These are phyloP conservation scores for Rosa chinensis DNA, from an alignment of 306 rosid species.

Conservation along the genomic window DNA sequence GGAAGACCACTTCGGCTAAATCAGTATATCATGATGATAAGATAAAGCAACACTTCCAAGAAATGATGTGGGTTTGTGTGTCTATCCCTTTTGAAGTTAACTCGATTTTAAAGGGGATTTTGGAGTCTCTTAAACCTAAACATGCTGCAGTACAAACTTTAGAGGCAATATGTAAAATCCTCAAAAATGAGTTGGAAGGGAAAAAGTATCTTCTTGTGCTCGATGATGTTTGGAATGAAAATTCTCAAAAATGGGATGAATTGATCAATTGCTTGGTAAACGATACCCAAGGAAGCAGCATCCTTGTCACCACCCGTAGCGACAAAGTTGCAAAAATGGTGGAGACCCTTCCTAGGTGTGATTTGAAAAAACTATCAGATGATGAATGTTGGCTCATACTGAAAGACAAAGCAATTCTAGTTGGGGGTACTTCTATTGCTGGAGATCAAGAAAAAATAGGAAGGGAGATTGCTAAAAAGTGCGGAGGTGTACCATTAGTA, in stretches of 20 bases:
- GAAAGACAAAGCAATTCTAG: background rate
- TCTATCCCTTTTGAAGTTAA: conserved; percentile 15
- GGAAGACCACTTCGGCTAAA: conserved; percentile 26
- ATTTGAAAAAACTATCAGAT: background rate
- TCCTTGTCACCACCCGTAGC: conserved; percentile 14
- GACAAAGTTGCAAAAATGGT: background rate
- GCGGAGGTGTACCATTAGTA: background rate
- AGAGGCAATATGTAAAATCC: conserved; percentile 8
- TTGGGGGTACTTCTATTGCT: background rate
- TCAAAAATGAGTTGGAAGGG: background rate
- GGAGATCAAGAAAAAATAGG: background rate
- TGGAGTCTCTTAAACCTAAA: conserved; percentile 5
- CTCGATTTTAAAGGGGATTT: conserved; percentile 5
- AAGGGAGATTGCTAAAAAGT: background rate
- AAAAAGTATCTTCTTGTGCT: conserved; percentile 26
- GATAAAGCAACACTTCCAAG: conserved; percentile 10
- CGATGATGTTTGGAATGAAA: conserved; percentile 35
- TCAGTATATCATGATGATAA: conserved; percentile 5
- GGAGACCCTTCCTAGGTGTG: background rate
- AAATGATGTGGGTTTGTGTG: conserved; percentile 26
- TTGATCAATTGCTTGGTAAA: conserved; percentile 7
- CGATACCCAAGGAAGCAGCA: background rate
- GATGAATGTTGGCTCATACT: background rate
- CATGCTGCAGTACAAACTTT: background rate
- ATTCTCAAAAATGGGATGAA: background rate